Evolutionary conservation across 495 filamentous ascomycete genomes (phyloP).

Genomic region (Pyrenopolyporus hunteri): DNA sequence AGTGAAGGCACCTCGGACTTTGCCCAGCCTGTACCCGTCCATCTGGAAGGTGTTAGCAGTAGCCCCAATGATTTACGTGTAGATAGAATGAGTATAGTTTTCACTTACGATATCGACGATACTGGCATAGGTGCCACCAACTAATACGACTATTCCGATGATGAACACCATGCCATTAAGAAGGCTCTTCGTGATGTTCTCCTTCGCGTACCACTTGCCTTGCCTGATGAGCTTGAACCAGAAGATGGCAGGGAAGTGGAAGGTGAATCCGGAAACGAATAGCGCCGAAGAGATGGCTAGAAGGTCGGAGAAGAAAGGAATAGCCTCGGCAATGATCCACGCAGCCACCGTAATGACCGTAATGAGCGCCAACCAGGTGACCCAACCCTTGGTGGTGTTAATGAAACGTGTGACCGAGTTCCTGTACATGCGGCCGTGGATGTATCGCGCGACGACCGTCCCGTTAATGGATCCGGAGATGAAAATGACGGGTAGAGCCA

Average conservation of each 20-base stretch:
- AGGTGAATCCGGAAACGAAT: constrained; percentile 69
- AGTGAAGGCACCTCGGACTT: constrained; percentile 56
- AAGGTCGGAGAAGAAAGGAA: constrained; percentile 74
- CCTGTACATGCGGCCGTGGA: constrained; percentile 67
- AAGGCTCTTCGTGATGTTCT: constrained; percentile 54
- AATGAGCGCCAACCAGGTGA: constrained; percentile 66
- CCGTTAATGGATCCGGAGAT: constrained; percentile 69
- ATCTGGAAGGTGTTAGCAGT: constrained; percentile 42
- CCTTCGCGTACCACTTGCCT: constrained; percentile 52
- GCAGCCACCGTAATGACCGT: constrained; percentile 66
- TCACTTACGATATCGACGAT: constrained; percentile 61
- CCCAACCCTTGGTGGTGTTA: constrained; percentile 63
- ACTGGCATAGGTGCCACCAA: constrained; percentile 63
- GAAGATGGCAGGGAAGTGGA: constrained; percentile 67
- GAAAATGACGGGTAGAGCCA: constrained; percentile 82
- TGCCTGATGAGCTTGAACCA: constrained; percentile 69
- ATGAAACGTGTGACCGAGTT: constrained; percentile 62
- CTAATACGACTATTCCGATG: constrained; percentile 62
- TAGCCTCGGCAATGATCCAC: constrained; percentile 74
- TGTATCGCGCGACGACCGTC: constrained; percentile 64
- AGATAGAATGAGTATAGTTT: neutral
- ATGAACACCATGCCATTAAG: constrained; percentile 59
- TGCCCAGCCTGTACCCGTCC: constrained; percentile 49
- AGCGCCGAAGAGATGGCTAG: constrained; percentile 66
- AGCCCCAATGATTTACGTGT: too few species aligned